A percentile compares a stretch with the other conserved stretches of the same genome.
These are phyloP conservation scores for Termitomyces sp. DNA, from an alignment of 768 basidiomycete genomes.

Conservation along the genomic window DNA sequence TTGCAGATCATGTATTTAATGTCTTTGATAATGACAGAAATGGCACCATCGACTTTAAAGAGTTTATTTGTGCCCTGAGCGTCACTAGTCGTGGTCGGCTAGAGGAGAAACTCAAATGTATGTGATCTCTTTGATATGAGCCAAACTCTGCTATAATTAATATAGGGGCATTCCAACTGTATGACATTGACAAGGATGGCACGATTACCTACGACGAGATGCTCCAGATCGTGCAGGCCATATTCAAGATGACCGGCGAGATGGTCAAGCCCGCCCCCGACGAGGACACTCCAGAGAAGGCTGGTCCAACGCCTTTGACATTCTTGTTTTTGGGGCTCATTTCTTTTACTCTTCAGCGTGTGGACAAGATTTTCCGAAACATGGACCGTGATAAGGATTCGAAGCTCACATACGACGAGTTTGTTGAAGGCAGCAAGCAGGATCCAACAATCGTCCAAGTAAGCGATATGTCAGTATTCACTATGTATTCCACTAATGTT, in stretches of 20 bases:
- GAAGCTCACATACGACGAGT: constrained; percentile 91
- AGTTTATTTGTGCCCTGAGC: constrained; percentile 97
- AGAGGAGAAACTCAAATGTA: constrained; percentile 98
- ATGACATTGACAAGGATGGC: constrained; percentile 98
- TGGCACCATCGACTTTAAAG: constrained; percentile 98
- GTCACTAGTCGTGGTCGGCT: constrained; percentile 89
- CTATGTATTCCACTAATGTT: not conserved
- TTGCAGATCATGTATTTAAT: constrained; percentile 98
- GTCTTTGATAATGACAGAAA: constrained; percentile 95
- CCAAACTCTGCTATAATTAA: constrained; percentile 13
- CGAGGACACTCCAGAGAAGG: constrained; percentile 99
- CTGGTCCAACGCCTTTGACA: constrained; percentile 18
- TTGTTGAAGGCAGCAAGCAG: constrained; percentile 97
- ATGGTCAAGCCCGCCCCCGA: constrained; percentile 99
- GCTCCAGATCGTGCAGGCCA: constrained; percentile 95
- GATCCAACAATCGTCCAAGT: constrained; percentile 99
- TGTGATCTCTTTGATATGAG: constrained; percentile 24
- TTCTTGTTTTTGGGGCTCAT: constrained; percentile 6
- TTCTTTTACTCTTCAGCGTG: constrained; percentile 54
- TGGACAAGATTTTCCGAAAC: constrained; percentile 96
- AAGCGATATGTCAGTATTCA: not conserved
- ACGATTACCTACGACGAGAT: constrained; percentile 98
- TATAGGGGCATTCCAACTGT: constrained; percentile 98
- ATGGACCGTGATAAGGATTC: constrained; percentile 98
- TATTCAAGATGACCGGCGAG: constrained; percentile 99